These are phyloP conservation scores for Neonectria coccinea DNA, from an alignment of 2,329 filamentous ascomycete species.

Conservation along the genomic window DNA sequence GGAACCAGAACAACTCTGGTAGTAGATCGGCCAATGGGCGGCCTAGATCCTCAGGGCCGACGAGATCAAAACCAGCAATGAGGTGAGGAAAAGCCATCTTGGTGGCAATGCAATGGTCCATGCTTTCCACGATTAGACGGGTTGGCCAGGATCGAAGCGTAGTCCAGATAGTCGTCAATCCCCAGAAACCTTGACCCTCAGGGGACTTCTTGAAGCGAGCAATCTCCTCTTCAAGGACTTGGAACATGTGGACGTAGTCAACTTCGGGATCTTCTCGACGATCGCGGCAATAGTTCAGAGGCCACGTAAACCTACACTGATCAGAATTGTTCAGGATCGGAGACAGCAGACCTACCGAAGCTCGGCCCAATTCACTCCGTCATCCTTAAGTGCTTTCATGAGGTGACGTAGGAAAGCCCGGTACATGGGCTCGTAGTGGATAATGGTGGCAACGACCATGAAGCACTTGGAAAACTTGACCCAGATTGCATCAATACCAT, in stretches of 20 bases:
- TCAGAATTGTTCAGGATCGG: constrained; percentile 26
- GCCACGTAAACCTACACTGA: constrained; percentile 73
- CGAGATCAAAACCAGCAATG: constrained; percentile 88
- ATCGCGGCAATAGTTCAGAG: constrained; percentile 74
- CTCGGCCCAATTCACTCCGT: constrained; percentile 89
- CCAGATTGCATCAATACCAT: constrained; percentile 88
- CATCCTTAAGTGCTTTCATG: constrained; percentile 77
- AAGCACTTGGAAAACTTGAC: constrained; percentile 83
- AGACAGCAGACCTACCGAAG: constrained; percentile 61
- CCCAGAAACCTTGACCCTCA: constrained; percentile 84
- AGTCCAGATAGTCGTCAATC: constrained; percentile 87
- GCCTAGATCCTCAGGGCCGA: constrained; percentile 87
- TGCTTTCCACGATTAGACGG: constrained; percentile 77
- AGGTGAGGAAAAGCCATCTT: constrained; percentile 84
- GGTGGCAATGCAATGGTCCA: constrained; percentile 87
- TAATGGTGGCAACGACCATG: constrained; percentile 75
- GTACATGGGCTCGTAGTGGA: constrained; percentile 93
- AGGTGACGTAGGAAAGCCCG: constrained; percentile 79
- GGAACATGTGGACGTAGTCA: constrained; percentile 77
- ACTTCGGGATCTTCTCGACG: constrained; percentile 73
- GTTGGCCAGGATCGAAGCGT: constrained; percentile 73
- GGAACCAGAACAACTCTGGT: constrained; percentile 93
- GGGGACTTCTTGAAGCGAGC: constrained; percentile 77
- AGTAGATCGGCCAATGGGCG: constrained; percentile 80
- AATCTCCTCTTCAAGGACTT: constrained; percentile 81